Evolutionary conservation across 2,329 filamentous ascomycete species (phyloP), one percentile per base, ranked within the genome.

Genomic region (Iodosphaeria phyllophila): DNA sequence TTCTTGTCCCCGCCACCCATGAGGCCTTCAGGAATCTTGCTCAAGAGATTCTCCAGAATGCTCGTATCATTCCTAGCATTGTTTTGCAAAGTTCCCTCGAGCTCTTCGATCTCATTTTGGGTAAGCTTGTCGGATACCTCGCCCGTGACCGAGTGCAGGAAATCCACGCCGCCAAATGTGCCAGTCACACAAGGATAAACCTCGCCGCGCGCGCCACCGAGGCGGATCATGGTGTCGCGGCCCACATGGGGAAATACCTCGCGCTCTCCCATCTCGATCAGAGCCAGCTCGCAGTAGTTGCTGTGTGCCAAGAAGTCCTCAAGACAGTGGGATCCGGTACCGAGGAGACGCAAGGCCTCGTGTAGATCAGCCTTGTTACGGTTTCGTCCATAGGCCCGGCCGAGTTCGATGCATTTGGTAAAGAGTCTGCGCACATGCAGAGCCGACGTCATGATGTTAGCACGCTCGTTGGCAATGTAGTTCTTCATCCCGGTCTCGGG

Each of bases 261-360:
- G 5, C 53, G 58, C 50, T 89, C 82, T 25, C 82, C 83, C 40
- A 92, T 52, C 47, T 92, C 83, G 38, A 89, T 83, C 23, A 93
- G 60, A 30, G 77, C 79, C 30, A 93, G 66, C 48, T 93, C 84
- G 9, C 64, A 71, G 51, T 92, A 93, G 58, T 93, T 93, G 46
- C 80, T 91, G 52, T 93, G 86, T 10, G 84, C 86, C 27, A 83
- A 74, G 54, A 74, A 95, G 45, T 93, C 84, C 54, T 92, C 84
- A 13, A 93, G 54, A 44, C 83, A 92, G 54, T 95, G 86, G 28
- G 83, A 65, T 18, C 75, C 84, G 30, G 83, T 92, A 29, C 86
- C 86, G 33, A 93, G 56, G 11, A 92, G 60, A 27, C 84, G 72
- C 23, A 93, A 65, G 28, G 83, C 77, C 52, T 93, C 86, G 44